These are phyloP conservation scores for Trichosporon coremiiforme DNA, from an alignment of 1,284 basidiomycete genomes.

Conservation along the genomic window DNA sequence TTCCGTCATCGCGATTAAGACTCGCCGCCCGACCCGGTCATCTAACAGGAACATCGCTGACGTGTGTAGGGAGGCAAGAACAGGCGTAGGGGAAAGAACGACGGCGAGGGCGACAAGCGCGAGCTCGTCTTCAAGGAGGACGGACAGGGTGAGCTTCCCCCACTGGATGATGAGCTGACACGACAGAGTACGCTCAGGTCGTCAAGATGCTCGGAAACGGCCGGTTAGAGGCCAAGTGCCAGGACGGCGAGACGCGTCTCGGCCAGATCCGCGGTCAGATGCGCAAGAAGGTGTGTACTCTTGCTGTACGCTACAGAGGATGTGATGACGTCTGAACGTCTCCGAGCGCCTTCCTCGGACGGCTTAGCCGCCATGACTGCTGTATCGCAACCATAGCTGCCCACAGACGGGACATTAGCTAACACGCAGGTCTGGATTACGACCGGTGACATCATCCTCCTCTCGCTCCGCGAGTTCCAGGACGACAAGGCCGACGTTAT, in stretches of 20 bases:
- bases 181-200: conserved; percentile 91
- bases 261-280: conserved; percentile 99
- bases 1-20: background rate
- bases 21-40: background rate
- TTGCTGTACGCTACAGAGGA: background rate
- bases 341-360: background rate
- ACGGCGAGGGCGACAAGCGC: conserved; percentile 97
- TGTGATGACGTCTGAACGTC: background rate
- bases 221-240: conserved; percentile 93
- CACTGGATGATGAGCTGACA: background rate
- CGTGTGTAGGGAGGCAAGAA: conserved; percentile 89
- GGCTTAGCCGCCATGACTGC: background rate
- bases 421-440: conserved; percentile 94
- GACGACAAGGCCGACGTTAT: conserved; percentile 99
- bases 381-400: background rate
- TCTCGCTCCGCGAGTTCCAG: conserved; percentile 98
- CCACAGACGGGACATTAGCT: conserved; percentile 1
- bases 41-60: background rate
- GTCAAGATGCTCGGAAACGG: conserved; percentile 99
- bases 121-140: conserved; percentile 99
- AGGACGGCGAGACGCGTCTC: conserved; percentile 96
- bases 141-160: conserved; percentile 69
- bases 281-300: conserved; percentile 84
- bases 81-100: conserved; percentile 98
- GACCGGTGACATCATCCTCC: conserved; percentile 93